Evolutionary conservation across 305 asterid genomes (phyloP), one percentile per base, ranked within the genome.

Genomic region (Salvia sclarea): DNA sequence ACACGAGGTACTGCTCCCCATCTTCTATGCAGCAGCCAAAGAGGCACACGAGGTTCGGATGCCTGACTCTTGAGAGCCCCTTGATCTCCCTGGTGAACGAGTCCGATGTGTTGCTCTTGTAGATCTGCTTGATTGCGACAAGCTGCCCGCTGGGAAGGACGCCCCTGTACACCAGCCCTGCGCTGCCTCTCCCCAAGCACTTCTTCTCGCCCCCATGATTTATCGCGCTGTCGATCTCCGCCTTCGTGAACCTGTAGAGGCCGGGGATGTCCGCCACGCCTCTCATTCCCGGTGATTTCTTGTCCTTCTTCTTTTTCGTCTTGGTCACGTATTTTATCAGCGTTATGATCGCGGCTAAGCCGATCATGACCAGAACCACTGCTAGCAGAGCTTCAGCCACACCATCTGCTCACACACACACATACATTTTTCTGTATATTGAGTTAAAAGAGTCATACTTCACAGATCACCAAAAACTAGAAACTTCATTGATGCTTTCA

Each of bases 111-210:
- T 78, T 88, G 71, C 81, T 88, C 74, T 79, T 82, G 66, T 70
- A 79, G n/a, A 91, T 85, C 31, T 91, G 95, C 73, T 91, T 91
- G 75, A 88, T 81, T 18, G 95, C 97, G 40, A 88, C 96, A 14
- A 80, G 65, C 53, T 91, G 96, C 71, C 95, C 97, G 35, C 96
- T 91, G 0, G 96, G 96, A 33, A 91, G 82, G 78, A 85, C 72
- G 48, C 96, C 96, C 67, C 83, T 85, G 81, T 69, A 91, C 6
- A 91, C 95, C 54, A 74, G 63, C 61, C 96, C 95, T 9, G 97
- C 89, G 57, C 97, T 86, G 57, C 97, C 95, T 17, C 89, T 82
- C 50, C 95, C 96, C 0, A 86, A 82, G 75, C 71, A 83, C 67
- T 71, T 78, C 79, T 75, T 86, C 66, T 81, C 88, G 1, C 45